Evolutionary conservation across 2,329 filamentous ascomycete species (phyloP), one percentile per base, ranked within the genome.

Genomic region (Ascochyta koolunga): DNA sequence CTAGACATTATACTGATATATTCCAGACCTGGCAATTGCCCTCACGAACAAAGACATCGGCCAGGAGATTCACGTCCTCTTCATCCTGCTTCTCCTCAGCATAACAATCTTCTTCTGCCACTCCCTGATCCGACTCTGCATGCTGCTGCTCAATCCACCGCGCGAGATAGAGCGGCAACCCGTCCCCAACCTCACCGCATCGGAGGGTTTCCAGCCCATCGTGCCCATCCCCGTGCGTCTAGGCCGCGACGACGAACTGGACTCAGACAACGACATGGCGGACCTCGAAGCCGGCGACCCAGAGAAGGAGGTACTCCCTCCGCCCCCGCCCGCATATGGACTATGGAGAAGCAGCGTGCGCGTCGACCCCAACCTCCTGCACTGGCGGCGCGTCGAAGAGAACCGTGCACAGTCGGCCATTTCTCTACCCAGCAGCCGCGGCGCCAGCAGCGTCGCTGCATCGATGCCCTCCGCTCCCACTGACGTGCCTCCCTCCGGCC

Each of bases 91-190:
- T 60, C 87, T 96, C 52, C 77, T 96, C 45, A 79, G 88, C 46
- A 83, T 88, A 29, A 87, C 88, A 2, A 85, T 93, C 61, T 86
- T 96, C 76, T 95, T 96, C 80, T 89, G 86, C 67, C 90, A 96
- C 74, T 85, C 87, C 36, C 77, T 95, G 15, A 83, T 95, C 52
- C 86, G 89, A 16, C 80, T 96, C 4, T 87, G 85, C 73, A 83
- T 96, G 75, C 74, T 89, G 41, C 74, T 88, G 13, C 75, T 86
- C 49, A 82, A 80, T 31, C 80, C 80, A 4, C 61, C 61, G 2
- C 22, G 46, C 38, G 56, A 63, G 32, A 38, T 51, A 42, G 33
- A 67, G 18, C 67, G 64, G 10, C 72, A 69, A 21, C 67, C 59
- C 32, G 72, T 80, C 45, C 79, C 78, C 11, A 78, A 82, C 38